Base-by-base conservation (phyloP, 441 rosid species). In the Sinapis alba region DNA sequence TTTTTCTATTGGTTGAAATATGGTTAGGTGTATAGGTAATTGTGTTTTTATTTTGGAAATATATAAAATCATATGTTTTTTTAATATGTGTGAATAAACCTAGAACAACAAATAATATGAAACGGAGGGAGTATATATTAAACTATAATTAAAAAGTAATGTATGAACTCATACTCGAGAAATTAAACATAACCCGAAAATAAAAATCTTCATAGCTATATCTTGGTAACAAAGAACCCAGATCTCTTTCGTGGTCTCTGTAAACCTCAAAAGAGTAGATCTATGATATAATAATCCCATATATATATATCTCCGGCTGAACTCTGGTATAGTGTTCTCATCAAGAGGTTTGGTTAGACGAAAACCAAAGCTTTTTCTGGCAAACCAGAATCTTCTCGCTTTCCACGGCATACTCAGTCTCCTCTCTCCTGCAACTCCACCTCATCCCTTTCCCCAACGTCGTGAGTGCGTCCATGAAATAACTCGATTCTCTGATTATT, bases 281-380 rank as follows among this genome's bases (percentile, higher is more conserved):
- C 74, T 53, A 69, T 36, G 54, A 59, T 21, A 45, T 15, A n/a
- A n/a, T 65, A 62, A 12, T 24, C 61, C 58, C 24, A 57, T 38
- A 68, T 69, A n/a, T n/a, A 38, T 3, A 47, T n/a, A n/a, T n/a
- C n/a, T 69, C 6, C 64, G 63, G 78, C 58, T 71, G 64, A 65
- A 16, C 68, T 45, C 43, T 3, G 65, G 75, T 64, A 70, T 36
- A 64, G 18, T 45, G 3, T 8, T 47, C 45, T 13, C 36, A 78
- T 78, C 78, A 72, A 58, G 84, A 83, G 65, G 70, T 82, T 81
- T 84, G 80, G 70, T 74, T 84, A 27, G 97, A 89, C 5, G 91
- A 83, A 75, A 83, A 86, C 97, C 98, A 93, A 19, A 93, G 94
- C 64, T 89, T 91, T 73, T 96, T 96, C 88, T 93, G 96, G 85